Evolutionary conservation across 2,329 filamentous ascomycete species (phyloP).

Genomic region (Teratosphaeria zuluensis): DNA sequence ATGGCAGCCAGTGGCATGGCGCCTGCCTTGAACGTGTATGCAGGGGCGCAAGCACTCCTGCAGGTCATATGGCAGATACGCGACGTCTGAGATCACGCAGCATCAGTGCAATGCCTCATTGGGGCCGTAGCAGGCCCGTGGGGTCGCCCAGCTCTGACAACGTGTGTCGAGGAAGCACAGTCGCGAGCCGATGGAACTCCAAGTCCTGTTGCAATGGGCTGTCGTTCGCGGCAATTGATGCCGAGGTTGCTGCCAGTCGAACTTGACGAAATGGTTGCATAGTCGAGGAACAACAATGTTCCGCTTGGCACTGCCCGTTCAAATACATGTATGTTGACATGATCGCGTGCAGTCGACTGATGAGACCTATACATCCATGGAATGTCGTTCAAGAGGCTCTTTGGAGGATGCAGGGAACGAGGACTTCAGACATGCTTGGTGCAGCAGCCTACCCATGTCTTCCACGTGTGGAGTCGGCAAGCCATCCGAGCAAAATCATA

Average conservation of each 20-base stretch:
- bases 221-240: neutral
- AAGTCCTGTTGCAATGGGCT: neutral
- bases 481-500: no score
- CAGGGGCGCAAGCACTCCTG: neutral
- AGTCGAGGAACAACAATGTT: neutral
- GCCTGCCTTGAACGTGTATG: neutral
- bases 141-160: neutral
- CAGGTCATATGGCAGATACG: neutral
- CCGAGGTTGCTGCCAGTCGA: neutral
- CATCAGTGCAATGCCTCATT: neutral
- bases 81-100: no score
- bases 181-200: neutral
- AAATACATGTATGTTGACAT: no score
- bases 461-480: no score
- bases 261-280: neutral
- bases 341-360: neutral
- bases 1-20: neutral
- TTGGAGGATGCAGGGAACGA: no score
- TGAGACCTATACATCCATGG: no score
- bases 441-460: no score
- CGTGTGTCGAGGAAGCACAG: neutral
- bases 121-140: neutral
- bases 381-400: no score
- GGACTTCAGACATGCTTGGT: no score
- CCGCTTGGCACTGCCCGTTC: neutral